Base-by-base conservation (phyloP, 2,329 filamentous ascomycete genomes). In the Xylaria sp. region DNA sequence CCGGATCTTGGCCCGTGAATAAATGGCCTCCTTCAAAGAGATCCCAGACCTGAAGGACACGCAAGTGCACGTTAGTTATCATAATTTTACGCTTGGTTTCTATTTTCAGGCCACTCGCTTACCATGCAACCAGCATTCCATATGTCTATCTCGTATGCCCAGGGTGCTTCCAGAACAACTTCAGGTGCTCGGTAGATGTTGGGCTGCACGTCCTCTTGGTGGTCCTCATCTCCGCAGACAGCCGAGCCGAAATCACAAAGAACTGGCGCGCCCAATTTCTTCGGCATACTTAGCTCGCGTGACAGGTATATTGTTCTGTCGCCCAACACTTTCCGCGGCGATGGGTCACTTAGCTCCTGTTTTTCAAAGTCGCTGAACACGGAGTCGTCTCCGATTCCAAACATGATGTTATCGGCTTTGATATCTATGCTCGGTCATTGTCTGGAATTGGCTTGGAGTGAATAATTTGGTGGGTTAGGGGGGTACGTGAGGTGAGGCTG, bases 191-290 rank as follows among this genome's bases (percentile, higher is more conserved):
- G 67, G 66, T 81, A 81, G 8, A 77, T 62, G 13, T 75, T 64
- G 0, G 79, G 79, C 58, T 81, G 79, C 1, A 78, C 67, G 40
- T 78, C 73, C 6, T 76, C 71, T 4, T 38, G 35, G 54, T 80
- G 77, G 17, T 77, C 57, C 33, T 51, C 13, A 11, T 74, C 74
- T 4, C 78, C 78, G 0, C 21, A 0, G 10, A 81, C 70, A 8
- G 80, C 81, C 0, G 80, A 79, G 11, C 81, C 81, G 64, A 85
- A 81, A 63, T 85, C 82, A 59, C 81, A 82, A 6, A 65, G 59
- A 40, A 63, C 60, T 15, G 52, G 56, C 40, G 65, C 69, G 1
- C 77, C 77, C 27, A 62, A 56, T 7, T 65, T 44, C 4, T 60
- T 64, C 55, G 4, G 54, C 43, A 62, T 58, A 23, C 38, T n/a